phyloP scores from a whole-genome alignment of 2,329 filamentous ascomycete species.

The Penicillium sp. region DNA sequence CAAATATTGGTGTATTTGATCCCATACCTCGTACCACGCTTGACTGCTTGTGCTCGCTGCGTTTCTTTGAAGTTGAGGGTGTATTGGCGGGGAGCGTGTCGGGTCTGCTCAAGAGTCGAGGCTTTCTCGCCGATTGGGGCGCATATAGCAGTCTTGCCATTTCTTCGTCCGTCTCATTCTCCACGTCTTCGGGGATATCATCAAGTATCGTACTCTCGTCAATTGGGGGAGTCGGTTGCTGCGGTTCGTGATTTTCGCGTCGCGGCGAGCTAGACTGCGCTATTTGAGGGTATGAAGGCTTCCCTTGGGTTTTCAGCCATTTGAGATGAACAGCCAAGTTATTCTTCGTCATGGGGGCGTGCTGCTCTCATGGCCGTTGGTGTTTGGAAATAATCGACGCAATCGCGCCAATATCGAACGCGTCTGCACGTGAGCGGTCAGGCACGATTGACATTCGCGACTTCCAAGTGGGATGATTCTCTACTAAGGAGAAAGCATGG shows the following conservation, averaged over 20 bases:
- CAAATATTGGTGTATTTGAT: not conserved
- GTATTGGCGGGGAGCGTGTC: conserved; percentile 22
- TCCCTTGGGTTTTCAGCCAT: conserved; percentile 49
- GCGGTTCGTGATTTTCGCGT: conserved; percentile 22
- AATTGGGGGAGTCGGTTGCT: conserved; percentile 17
- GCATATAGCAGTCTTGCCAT: conserved; percentile 50
- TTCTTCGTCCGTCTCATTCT: conserved; percentile 28
- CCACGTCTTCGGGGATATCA: conserved; percentile 26
- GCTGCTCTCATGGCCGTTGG: conserved; percentile 29
- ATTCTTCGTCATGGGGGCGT: conserved; percentile 51
- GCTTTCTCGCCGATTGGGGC: conserved; percentile 42
- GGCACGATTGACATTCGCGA: not conserved
- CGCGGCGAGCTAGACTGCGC: conserved; percentile 22
- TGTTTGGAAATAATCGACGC: conserved; percentile 3
- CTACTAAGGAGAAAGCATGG: too few relatives aligned
- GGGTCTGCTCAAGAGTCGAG: conserved; percentile 40
- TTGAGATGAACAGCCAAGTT: conserved; percentile 48
- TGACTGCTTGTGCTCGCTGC: conserved; percentile 9
- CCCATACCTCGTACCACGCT: conserved; percentile 29
- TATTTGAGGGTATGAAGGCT: conserved; percentile 34
- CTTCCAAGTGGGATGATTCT: not conserved
- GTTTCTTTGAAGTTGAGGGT: conserved; percentile 23
- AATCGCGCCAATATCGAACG: conserved; percentile 21
- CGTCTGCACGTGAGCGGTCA: conserved; percentile 30
- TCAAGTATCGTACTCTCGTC: conserved; percentile 21